Percentiles rank a stretch among this genome's conserved stretches.
These are phyloP conservation scores for Dissophora globulifera DNA, from an alignment of 192 early-diverging fungal genomes.

Conservation along the genomic window DNA sequence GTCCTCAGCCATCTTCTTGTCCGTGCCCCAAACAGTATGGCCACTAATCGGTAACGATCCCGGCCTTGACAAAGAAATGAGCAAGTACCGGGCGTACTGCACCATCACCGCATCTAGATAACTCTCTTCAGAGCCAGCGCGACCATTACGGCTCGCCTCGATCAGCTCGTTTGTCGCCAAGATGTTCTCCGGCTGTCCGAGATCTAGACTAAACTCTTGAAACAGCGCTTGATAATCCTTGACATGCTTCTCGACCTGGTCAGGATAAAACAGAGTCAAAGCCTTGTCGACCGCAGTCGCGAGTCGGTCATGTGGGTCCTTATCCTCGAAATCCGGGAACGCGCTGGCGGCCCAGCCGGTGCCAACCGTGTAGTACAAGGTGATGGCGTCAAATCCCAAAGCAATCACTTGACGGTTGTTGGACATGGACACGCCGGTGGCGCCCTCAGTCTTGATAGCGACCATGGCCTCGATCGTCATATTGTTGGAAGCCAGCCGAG, in stretches of 20 bases:
- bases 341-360: constrained; percentile 18
- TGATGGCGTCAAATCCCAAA: constrained; percentile 29
- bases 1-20: not conserved
- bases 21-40: constrained; percentile 7
- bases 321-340: constrained; percentile 28
- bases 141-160: not conserved
- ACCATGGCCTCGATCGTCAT: constrained; percentile 35
- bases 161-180: constrained; percentile 31
- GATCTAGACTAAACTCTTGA: constrained; percentile 10
- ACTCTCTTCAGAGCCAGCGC: constrained; percentile 3
- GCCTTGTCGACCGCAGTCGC: constrained; percentile 20
- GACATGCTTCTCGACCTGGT: constrained; percentile 30
- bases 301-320: constrained; percentile 38
- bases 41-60: constrained; percentile 49
- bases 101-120: constrained; percentile 36
- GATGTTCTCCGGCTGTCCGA: constrained; percentile 12
- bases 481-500: constrained; percentile 33
- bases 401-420: constrained; percentile 41
- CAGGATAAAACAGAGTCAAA: constrained; percentile 9
- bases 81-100: constrained; percentile 41
- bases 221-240: constrained; percentile 28
- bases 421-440: constrained; percentile 37
- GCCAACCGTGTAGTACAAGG: constrained; percentile 31
- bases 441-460: constrained; percentile 35
- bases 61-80: constrained; percentile 38